Evolutionary conservation across 148 eudicot genomes (phyloP).

Genomic region (Mesembryanthemum crystallinum): DNA sequence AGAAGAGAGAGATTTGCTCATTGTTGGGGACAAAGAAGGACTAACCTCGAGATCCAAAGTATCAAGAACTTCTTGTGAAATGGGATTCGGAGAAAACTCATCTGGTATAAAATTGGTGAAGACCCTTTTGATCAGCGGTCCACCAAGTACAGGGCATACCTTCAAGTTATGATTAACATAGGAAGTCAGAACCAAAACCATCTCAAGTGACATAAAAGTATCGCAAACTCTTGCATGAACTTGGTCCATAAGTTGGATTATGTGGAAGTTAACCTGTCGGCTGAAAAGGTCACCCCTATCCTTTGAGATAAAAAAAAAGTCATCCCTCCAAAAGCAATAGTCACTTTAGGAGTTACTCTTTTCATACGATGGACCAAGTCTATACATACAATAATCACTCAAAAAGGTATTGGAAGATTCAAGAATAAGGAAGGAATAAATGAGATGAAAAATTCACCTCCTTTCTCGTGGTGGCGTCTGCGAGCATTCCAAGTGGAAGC

Average conservation of each 20-base stretch:
- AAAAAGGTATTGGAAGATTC: too few relatives aligned
- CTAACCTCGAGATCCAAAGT: conserved; percentile 74
- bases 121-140: conserved; percentile 60
- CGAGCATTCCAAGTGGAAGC: conserved; percentile 91
- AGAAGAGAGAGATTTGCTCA: not conserved
- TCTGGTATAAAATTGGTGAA: conserved; percentile 74
- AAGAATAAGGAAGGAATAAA: not conserved
- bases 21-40: not conserved
- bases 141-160: conserved; percentile 80
- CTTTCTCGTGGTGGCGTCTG: conserved; percentile 65
- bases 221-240: too few relatives aligned
- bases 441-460: conserved; percentile 38
- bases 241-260: too few relatives aligned
- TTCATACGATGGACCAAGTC: too few relatives aligned
- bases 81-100: conserved; percentile 77
- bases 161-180: conserved; percentile 25
- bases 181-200: not conserved
- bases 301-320: too few relatives aligned
- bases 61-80: conserved; percentile 56
- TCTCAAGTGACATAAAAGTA: not conserved
- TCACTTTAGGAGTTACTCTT: too few relatives aligned
- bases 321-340: too few relatives aligned
- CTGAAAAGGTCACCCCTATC: too few relatives aligned
- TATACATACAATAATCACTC: too few relatives aligned
- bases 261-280: too few relatives aligned